Conservation (phyloP, 1,284 basidiomycete genomes). For the Rhodotorula sp. region DNA sequence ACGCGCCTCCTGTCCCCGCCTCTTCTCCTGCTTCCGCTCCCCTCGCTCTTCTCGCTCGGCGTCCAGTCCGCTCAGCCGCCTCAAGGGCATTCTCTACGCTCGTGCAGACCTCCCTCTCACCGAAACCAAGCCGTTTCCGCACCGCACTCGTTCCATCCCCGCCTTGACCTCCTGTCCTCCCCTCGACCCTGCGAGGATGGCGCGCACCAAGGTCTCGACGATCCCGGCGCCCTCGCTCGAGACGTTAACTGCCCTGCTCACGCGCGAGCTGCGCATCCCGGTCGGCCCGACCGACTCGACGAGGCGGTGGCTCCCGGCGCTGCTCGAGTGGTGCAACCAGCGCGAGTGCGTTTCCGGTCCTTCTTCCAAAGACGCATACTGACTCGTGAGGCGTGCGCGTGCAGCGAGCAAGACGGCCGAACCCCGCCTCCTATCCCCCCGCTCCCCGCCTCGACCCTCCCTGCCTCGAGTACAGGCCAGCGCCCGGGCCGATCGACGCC, state of each 20-base stretch:
- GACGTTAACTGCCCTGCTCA: not conserved
- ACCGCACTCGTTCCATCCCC: constrained; percentile 47
- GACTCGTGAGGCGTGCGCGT: too few species aligned
- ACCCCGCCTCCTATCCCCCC: not conserved
- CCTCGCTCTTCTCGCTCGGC: too few species aligned
- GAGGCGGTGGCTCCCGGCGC: not conserved
- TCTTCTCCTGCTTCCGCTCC: too few species aligned
- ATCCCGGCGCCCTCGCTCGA: not conserved
- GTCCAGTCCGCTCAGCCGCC: too few species aligned
- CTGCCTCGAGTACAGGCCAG: not conserved
- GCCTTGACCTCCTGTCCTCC: not conserved
- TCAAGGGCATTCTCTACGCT: too few species aligned
- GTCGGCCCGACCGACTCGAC: not conserved
- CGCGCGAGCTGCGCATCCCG: not conserved
- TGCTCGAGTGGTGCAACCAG: not conserved
- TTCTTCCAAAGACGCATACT: too few species aligned
- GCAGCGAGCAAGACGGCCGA: too few species aligned
- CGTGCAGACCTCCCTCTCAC: too few species aligned
- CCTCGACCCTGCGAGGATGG: not conserved
- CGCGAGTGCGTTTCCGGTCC: not conserved
- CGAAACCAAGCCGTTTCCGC: too few species aligned
- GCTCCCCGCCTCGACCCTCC: not conserved
- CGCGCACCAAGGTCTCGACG: not conserved
- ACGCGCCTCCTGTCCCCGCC: too few species aligned
- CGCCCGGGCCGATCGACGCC: not conserved